These are phyloP conservation scores for Ganoderma meredithae DNA, from an alignment of 1,284 basidiomycete species.

Conservation along the genomic window DNA sequence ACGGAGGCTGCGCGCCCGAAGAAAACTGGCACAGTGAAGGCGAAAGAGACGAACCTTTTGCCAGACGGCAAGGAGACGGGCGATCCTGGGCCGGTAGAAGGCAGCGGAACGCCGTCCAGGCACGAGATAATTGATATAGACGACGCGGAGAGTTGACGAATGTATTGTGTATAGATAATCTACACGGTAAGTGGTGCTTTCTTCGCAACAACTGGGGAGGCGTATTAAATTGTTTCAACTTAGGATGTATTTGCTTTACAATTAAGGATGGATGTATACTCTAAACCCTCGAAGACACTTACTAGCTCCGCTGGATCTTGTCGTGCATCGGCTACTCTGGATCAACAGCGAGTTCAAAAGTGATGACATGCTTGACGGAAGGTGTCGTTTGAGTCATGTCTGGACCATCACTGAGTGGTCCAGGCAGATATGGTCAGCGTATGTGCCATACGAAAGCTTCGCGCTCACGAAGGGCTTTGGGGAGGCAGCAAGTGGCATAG, in stretches of 20 bases:
- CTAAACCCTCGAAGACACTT: not conserved
- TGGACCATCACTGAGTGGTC: not conserved
- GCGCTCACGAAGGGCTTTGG: not conserved
- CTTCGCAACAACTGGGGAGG: not conserved
- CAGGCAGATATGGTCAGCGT: not conserved
- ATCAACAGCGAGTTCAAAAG: not conserved
- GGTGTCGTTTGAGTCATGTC: not conserved
- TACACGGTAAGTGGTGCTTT: not conserved
- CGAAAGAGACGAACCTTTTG: not conserved
- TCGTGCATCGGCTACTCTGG: not conserved
- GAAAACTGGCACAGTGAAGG: conserved; percentile 5
- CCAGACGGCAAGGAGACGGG: not conserved
- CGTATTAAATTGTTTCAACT: not conserved
- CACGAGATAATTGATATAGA: conserved; percentile 3
- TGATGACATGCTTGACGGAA: not conserved
- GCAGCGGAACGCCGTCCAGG: too few species aligned
- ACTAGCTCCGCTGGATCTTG: not conserved
- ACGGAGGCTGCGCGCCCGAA: conserved; percentile 49
- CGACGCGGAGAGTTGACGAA: not conserved
- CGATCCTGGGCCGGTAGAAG: not conserved
- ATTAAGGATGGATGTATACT: not conserved
- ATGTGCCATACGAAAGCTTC: not conserved
- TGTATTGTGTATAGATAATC: not conserved
- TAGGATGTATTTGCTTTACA: not conserved
- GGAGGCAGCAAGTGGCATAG: not conserved